Conservation (phyloP, 1,284 basidiomycete genomes). For the Rhodotorula sp. region DNA sequence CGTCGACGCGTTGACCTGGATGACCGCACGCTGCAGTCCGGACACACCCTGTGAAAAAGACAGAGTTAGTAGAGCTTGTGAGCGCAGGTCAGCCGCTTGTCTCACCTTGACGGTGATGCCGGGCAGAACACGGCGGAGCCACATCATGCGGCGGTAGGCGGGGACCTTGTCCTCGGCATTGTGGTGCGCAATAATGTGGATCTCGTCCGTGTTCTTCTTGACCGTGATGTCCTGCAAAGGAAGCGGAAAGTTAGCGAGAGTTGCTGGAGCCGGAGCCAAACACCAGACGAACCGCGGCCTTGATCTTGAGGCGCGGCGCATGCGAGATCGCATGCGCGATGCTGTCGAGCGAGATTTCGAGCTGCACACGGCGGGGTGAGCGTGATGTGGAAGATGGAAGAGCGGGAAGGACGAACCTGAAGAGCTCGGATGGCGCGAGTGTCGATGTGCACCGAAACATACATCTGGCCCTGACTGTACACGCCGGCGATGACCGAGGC, state of each 20-base stretch:
- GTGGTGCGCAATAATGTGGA: constrained; percentile 69
- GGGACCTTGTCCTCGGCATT: constrained; percentile 74
- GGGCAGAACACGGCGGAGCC: constrained; percentile 75
- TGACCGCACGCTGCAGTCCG: constrained; percentile 83
- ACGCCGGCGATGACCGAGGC: constrained; percentile 92
- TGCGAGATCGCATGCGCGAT: constrained; percentile 88
- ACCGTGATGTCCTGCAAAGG: constrained; percentile 37
- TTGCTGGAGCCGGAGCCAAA: not conserved
- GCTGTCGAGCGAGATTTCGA: constrained; percentile 90
- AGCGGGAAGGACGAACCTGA: constrained; percentile 61
- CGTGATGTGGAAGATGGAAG: not conserved
- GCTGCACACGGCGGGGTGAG: constrained; percentile 54
- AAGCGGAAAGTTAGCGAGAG: not conserved
- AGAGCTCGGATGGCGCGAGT: constrained; percentile 84
- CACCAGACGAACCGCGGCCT: constrained; percentile 65
- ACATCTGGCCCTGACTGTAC: constrained; percentile 89
- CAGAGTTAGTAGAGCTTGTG: not conserved
- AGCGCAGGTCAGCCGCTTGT: no score
- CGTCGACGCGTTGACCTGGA: constrained; percentile 78
- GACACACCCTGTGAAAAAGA: constrained; percentile 66
- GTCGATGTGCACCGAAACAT: constrained; percentile 91
- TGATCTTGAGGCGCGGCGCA: constrained; percentile 89
- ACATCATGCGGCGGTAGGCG: constrained; percentile 77
- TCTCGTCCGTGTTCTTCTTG: constrained; percentile 61
- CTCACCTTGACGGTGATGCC: constrained; percentile 83